Conservation (phyloP, 257 asterid species). For the Gynochthodes officinalis region DNA sequence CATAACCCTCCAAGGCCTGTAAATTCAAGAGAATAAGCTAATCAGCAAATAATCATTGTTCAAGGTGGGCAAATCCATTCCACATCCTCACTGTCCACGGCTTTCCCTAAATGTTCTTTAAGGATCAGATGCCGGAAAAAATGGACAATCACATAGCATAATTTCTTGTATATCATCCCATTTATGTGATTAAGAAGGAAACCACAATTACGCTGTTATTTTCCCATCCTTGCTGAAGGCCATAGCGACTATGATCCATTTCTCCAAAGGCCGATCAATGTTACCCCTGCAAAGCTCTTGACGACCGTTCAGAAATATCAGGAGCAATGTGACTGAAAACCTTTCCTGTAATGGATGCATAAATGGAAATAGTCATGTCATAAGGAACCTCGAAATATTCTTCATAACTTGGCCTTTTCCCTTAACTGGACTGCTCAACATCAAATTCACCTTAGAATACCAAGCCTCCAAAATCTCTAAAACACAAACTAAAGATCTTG, state of each 20-base stretch:
- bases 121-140: constrained; percentile 78
- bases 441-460: constrained; percentile 38
- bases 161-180: constrained; percentile 88
- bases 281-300: constrained; percentile 55
- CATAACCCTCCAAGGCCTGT: constrained; percentile 99
- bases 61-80: constrained; percentile 90
- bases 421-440: constrained; percentile 45
- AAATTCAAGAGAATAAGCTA: constrained; percentile 98
- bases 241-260: constrained; percentile 98
- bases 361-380: constrained; percentile 56
- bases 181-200: constrained; percentile 95
- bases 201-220: constrained; percentile 99
- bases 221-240: constrained; percentile 99
- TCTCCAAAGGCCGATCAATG: constrained; percentile 44
- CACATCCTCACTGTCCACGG: constrained; percentile 99
- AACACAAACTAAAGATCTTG: constrained; percentile 27
- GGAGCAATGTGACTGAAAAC: constrained; percentile 61
- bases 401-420: constrained; percentile 45
- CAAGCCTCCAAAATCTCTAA: constrained; percentile 28
- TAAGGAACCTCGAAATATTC: constrained; percentile 40
- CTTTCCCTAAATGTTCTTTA: constrained; percentile 79
- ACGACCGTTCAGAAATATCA: constrained; percentile 51
- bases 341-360: constrained; percentile 82
- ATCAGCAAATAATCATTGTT: constrained; percentile 93
- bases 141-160: constrained; percentile 83